Evolutionary conservation across 495 filamentous ascomycete genomes (phyloP), one percentile per base, ranked within the genome.

Genomic region (Talaromyces ruber): DNA sequence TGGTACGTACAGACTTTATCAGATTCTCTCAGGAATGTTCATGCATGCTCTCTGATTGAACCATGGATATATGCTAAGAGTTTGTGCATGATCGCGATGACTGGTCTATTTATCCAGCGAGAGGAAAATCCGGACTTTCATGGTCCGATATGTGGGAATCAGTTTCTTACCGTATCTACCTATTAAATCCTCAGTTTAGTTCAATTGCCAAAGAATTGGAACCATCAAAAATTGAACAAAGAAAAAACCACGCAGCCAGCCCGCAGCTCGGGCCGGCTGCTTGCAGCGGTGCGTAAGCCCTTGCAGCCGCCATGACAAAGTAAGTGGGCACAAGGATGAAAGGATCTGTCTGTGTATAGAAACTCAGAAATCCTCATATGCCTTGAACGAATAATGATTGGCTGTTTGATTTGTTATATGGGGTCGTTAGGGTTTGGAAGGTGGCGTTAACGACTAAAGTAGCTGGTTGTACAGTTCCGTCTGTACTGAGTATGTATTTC

Each of bases 241-340:
- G 22, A 54, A 28, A 54, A 26, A 12, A 25, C 51, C 51, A 54
- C 51, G 51, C 51, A 54, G 51, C 51, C 51, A 25, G 51, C 51
- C 51, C 51, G 22, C 51, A 54, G 51, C 51, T 54, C 51, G 51
- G 51, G 21, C 51, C 51, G 51, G 51, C 51, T 54, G 16, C 51
- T 54, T 54, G 51, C 51, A 54, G 21, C 51, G 14, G 51, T 6
- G 22, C 22, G 51, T 4, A 26, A 54, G 51, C 51, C 51, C 51
- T 54, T 54, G 51, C 51, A 24, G 51, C 51, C 51, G 43, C 43
- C 43, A 47, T 47, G 43, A 18, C 43, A 47, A 54, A 22, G n/a
- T 16, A 18, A 54, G 51, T 54, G 43, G 43, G 18, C 43, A 47
- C 51, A 54, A 25, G 22, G 51, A 22, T 22, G 21, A 24, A 54